Evolutionary conservation across 305 asterid genomes (phyloP), one percentile per base, ranked within the genome.

Genomic region (Rubia occidens): DNA sequence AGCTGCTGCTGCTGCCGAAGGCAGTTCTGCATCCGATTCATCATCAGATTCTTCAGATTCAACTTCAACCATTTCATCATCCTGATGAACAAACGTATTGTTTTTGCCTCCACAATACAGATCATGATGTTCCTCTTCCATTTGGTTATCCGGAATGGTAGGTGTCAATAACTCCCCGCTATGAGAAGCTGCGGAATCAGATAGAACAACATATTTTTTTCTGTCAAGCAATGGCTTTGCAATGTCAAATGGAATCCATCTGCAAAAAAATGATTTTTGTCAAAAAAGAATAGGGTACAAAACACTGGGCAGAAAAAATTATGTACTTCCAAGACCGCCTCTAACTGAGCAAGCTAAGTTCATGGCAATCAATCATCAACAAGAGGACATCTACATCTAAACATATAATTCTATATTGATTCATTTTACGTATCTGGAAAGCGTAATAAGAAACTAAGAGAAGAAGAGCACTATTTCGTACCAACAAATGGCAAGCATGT

Each of bases 201-300:
- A 91, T 60, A 94, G 78, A 68, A 85, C 90, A 66, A 80, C 90
- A 69, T 86, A 88, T 35, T 78, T 84, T 76, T 84, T 85, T 80
- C 84, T 81, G 76, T 91, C 96, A 21, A 94, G 90, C 76, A 82
- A 72, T 53, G 89, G 91, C 87, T 83, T 89, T 64, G 84, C 89
- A 75, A 82, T 73, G 77, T 89, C 91, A 79, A 84, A 94, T 35
- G 82, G 85, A 75, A 91, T 81, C 99, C 99, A 94, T 86, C 99
- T 94, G 69, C 75, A 53, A 17, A 81, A 76, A 71, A 71, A 32
- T n/a, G n/a, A 42, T 55, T 53, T 43, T 51, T 61, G n/a, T 49
- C 66, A 47, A 72, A 47, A 76, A 20, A 47, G 51, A 42, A 72
- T 60, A 66, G 43, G 29, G 20, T 45, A 61, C 53, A 40, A 29